Evolutionary conservation across 2,329 filamentous ascomycete species (phyloP).

Genomic region (Penicillium sp.): DNA sequence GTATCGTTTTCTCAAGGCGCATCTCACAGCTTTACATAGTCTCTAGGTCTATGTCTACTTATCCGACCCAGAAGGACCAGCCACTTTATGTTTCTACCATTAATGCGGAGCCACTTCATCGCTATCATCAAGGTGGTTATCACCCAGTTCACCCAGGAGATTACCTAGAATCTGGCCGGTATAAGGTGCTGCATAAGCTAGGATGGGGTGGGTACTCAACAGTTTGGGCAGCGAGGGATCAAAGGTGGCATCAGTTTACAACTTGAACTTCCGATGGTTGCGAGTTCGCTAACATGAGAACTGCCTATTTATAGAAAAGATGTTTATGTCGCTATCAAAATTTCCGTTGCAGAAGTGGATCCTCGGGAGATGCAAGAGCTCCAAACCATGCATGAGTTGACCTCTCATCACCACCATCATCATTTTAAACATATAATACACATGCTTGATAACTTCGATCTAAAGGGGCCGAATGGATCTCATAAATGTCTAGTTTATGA

Average conservation of each 20-base stretch:
- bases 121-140: slow-evolving; percentile 35
- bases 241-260: slow-evolving; percentile 16
- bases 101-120: slow-evolving; percentile 28
- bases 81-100: slow-evolving; percentile 9
- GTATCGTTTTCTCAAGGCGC: neutral
- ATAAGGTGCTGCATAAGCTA: slow-evolving; percentile 44
- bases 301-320: slow-evolving; percentile 14
- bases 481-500: slow-evolving; percentile 53
- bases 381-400: slow-evolving; percentile 16
- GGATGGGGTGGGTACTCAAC: slow-evolving; percentile 43
- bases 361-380: slow-evolving; percentile 22
- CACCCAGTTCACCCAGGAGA: slow-evolving; percentile 40
- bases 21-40: neutral
- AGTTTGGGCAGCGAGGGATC: slow-evolving; percentile 42
- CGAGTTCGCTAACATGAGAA: slow-evolving; percentile 11
- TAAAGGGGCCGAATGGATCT: slow-evolving; percentile 49
- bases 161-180: slow-evolving; percentile 33
- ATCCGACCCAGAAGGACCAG: slow-evolving; percentile 8
- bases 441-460: slow-evolving; percentile 43
- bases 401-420: slow-evolving; percentile 18
- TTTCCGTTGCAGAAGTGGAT: slow-evolving; percentile 17
- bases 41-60: neutral
- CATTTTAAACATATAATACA: slow-evolving; percentile 36
- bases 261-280: neutral
- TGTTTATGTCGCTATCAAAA: slow-evolving; percentile 32